Evolutionary conservation across 805 yeast genomes (phyloP).

Genomic region (Myxozyma mucilagina): DNA sequence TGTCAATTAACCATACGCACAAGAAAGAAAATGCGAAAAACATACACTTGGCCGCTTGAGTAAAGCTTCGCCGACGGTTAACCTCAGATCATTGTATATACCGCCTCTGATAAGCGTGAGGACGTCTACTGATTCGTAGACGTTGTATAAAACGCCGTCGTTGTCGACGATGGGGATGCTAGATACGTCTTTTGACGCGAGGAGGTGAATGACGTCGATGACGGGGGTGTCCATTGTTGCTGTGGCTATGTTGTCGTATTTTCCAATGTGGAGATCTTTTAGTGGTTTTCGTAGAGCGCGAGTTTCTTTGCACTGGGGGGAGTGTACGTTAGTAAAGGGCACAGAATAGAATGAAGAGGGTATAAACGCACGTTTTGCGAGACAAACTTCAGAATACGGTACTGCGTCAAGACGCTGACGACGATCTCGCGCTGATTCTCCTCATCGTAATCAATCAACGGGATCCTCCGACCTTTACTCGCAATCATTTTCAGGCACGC

Average conservation of each 20-base stretch:
- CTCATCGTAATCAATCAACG: conserved; percentile 91
- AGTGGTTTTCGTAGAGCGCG: conserved; percentile 77
- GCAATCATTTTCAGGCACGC: conserved; percentile 92
- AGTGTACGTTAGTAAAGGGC: neutral
- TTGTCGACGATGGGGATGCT: conserved; percentile 92
- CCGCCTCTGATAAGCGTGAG: conserved; percentile 92
- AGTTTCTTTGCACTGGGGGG: conserved; percentile 73
- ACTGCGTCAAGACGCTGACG: conserved; percentile 92
- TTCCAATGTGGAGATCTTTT: conserved; percentile 65
- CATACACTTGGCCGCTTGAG: conserved; percentile 75
- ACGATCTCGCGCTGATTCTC: conserved; percentile 91
- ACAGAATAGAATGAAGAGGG: neutral
- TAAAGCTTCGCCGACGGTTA: conserved; percentile 93
- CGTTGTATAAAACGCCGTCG: conserved; percentile 67
- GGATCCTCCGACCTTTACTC: conserved; percentile 87
- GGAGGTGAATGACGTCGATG: conserved; percentile 81
- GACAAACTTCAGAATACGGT: conserved; percentile 91
- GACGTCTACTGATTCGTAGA: conserved; percentile 95
- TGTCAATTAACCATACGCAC: neutral
- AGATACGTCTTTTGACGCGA: conserved; percentile 78
- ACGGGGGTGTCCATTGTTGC: conserved; percentile 91
- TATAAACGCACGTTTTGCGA: conserved; percentile 60
- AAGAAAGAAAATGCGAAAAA: neutral
- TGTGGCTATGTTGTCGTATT: conserved; percentile 60
- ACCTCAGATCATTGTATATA: conserved; percentile 81